Evolutionary conservation across 148 eudicot species (phyloP), one percentile per base, ranked within the genome.

Genomic region (Spergularia bocconei): DNA sequence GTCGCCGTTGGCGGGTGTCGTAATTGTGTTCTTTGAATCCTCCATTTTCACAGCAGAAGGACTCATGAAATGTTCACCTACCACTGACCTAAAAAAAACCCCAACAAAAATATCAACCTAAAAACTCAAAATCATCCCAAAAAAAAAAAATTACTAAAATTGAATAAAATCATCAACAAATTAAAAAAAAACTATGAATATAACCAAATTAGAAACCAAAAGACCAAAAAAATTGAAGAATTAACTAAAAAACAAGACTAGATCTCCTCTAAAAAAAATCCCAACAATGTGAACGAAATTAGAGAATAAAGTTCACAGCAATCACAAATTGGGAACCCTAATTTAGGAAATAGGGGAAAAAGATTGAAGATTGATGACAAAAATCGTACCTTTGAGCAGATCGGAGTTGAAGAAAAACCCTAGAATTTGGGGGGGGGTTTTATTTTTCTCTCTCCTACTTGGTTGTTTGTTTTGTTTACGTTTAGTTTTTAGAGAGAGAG

Each of bases 41-140:
- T 79, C 91, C 90, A 84, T 85, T 21, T 64, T 82, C 33, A 66
- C 70, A 55, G 65, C 60, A 70, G 62, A 63, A 23, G 61, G 71
- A 64, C 62, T 65, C 76, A 57, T 63, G 41, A 63, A 76, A 56
- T 38, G 14, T 19, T 23, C 23, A 65, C 63, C 71, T 54, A 67
- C 20, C 64, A 53, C 16, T 58, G 48, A 71, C 73, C 79, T 38
- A 71, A 65, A 72, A 65, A 72, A 23, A 25, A 19, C 76, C 77
- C 62, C 33, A 41, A 47, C 33, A 2, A 33, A 48, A 13, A 17
- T 0, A 75, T 19, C 38, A 79, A 69, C 41, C 59, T 62, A 50
- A 60, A 29, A 29, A 29, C 36, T 29, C 36, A 29, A 29, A 29
- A 29, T 29, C 36, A 29, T 12, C 36, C 23, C 17, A n/a, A n/a